phyloP scores from a whole-genome alignment of 306 rosid genomes.

The Rubus idaeus region DNA sequence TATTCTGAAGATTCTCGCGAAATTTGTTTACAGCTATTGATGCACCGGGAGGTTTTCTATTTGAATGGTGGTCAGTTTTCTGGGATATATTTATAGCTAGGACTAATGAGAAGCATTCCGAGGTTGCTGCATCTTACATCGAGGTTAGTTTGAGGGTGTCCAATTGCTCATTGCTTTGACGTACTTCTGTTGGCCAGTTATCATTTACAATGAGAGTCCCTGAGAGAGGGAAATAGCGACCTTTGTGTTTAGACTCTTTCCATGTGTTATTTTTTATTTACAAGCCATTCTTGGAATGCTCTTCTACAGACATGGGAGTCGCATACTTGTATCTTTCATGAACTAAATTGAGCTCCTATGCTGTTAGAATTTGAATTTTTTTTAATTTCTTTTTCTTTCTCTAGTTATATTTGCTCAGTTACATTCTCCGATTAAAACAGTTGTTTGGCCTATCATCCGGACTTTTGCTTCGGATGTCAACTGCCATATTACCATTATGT shows the following conservation, averaged over 20 bases:
- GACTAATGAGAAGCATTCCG: conserved; percentile 98
- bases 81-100: conserved; percentile 99
- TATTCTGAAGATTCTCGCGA: conserved; percentile 11
- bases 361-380: neutral
- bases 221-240: conserved; percentile 4
- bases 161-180: neutral
- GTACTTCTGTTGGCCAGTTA: conserved; percentile 17
- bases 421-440: neutral
- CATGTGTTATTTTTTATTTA: neutral
- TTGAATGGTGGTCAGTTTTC: conserved; percentile 99
- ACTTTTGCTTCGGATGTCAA: neutral
- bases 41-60: conserved; percentile 98
- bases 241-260: neutral
- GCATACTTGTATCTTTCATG: neutral
- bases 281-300: conserved; percentile 6
- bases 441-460: neutral
- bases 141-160: conserved; percentile 61
- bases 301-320: neutral
- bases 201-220: conserved; percentile 14
- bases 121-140: conserved; percentile 96
- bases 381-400: neutral
- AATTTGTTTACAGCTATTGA: conserved; percentile 79
- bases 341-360: neutral
- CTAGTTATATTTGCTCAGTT: neutral
- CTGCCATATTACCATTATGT: neutral